Percentiles rank a stretch among this genome's conserved stretches.
These are phyloP conservation scores for Xylariaceae sp. DNA, from an alignment of 2,329 filamentous ascomycete genomes.

Conservation along the genomic window DNA sequence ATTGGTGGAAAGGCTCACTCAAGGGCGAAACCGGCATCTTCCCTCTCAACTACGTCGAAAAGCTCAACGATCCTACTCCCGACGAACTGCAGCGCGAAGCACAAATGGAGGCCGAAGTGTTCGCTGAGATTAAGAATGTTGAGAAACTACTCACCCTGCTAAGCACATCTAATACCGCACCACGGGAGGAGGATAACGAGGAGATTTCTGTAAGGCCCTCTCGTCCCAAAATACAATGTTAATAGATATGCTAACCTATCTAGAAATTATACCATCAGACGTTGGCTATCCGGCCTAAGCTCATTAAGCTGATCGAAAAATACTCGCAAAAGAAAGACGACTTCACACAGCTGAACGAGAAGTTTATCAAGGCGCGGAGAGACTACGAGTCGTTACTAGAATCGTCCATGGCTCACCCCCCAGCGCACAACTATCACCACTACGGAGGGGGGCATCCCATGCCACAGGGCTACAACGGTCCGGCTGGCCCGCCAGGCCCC, in stretches of 20 bases:
- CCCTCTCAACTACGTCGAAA: slow-evolving; percentile 97
- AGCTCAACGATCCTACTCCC: slow-evolving; percentile 86
- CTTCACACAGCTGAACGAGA: slow-evolving; percentile 97
- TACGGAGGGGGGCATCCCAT: slow-evolving; percentile 52
- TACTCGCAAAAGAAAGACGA: slow-evolving; percentile 99
- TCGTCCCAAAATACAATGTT: neutral
- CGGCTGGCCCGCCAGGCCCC: slow-evolving; percentile 28
- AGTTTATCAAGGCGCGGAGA: slow-evolving; percentile 96
- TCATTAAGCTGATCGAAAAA: slow-evolving; percentile 97
- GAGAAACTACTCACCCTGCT: slow-evolving; percentile 77
- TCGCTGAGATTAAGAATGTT: slow-evolving; percentile 61
- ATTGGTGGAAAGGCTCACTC: slow-evolving; percentile 98
- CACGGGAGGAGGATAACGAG: slow-evolving; percentile 88
- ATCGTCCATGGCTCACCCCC: slow-evolving; percentile 93
- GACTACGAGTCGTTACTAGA: slow-evolving; percentile 97
- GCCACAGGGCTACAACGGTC: slow-evolving; percentile 43
- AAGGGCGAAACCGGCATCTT: slow-evolving; percentile 96
- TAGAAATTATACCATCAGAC: slow-evolving; percentile 86
- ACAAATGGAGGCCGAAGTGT: slow-evolving; percentile 79
- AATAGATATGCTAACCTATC: slow-evolving; percentile 29
- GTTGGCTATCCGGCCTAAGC: slow-evolving; percentile 86
- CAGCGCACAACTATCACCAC: slow-evolving; percentile 72
- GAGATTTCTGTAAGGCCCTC: slow-evolving; percentile 72
- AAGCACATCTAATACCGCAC: slow-evolving; percentile 77
- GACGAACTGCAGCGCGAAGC: slow-evolving; percentile 94